These are phyloP conservation scores for Lentinula lateritia DNA, from an alignment of 768 basidiomycete species.

Conservation along the genomic window DNA sequence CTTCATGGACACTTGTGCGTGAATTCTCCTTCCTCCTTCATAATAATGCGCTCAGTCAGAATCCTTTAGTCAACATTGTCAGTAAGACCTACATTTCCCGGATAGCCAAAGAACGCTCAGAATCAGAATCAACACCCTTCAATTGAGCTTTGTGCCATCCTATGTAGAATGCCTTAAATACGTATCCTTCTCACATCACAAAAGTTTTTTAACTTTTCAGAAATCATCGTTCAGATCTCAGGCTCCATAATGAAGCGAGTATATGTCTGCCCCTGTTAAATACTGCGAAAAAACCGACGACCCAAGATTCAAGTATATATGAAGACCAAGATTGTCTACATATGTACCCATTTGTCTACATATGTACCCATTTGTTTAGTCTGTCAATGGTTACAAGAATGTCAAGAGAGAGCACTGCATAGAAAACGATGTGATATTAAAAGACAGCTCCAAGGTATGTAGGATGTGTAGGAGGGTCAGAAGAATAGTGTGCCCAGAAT, in stretches of 20 bases:
- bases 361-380: background rate
- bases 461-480: background rate
- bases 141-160: background rate
- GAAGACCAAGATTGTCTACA: no score
- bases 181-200: no score
- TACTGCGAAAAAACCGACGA: background rate
- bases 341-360: background rate
- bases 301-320: background rate
- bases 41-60: background rate
- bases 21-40: background rate
- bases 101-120: conserved; percentile 44
- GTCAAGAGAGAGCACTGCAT: background rate
- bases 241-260: no score
- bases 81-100: conserved; percentile 63
- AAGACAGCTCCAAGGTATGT: background rate
- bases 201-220: no score
- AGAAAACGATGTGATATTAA: background rate
- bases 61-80: conserved; percentile 63
- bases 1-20: conserved; percentile 83
- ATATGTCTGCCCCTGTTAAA: background rate
- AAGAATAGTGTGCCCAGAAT: background rate
- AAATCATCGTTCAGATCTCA: no score
- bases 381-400: background rate
- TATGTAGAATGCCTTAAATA: background rate
- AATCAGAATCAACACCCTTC: background rate